Evolutionary conservation across 169 alveolate species (phyloP).

Genomic region (Babesia bovis): DNA sequence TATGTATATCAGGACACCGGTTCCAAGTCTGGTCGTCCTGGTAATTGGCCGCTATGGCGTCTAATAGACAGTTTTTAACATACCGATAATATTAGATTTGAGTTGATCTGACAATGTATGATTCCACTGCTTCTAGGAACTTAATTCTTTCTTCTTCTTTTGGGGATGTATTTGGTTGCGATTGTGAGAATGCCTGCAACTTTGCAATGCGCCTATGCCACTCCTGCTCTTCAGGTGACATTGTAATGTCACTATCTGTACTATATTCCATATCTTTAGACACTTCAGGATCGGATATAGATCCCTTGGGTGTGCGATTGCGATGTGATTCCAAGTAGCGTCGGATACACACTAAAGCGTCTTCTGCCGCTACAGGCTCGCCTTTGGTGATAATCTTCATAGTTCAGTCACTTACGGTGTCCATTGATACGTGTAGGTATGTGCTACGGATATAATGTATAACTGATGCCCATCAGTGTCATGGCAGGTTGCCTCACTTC

Average conservation of each 20-base stretch:
- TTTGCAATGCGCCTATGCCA: slow-evolving; percentile 40
- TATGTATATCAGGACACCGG: slow-evolving; percentile 29
- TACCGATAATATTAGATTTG: background rate
- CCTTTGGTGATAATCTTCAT: slow-evolving; percentile 63
- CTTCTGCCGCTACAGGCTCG: slow-evolving; percentile 46
- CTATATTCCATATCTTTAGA: background rate
- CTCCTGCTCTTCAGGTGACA: slow-evolving; percentile 13
- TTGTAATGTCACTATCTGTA: background rate
- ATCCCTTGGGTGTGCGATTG: background rate
- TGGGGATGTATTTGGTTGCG: background rate
- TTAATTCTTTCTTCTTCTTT: slow-evolving; percentile 2
- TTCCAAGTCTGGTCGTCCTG: background rate
- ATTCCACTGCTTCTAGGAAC: slow-evolving; percentile 57
- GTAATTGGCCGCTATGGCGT: slow-evolving; percentile 12
- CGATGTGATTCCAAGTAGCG: slow-evolving; percentile 20
- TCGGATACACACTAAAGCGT: slow-evolving; percentile 23
- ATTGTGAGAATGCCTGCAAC: slow-evolving; percentile 29
- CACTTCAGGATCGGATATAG: background rate
- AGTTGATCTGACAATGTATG: background rate
- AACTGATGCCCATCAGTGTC: no score
- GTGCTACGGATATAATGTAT: no score
- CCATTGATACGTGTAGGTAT: no score
- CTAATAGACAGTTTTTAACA: slow-evolving; percentile 11
- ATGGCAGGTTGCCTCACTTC: slow-evolving; percentile 19
- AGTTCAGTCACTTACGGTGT: no score